Base-by-base conservation (phyloP, 2,329 filamentous ascomycete genomes). In the Verruconis gallopava region DNA sequence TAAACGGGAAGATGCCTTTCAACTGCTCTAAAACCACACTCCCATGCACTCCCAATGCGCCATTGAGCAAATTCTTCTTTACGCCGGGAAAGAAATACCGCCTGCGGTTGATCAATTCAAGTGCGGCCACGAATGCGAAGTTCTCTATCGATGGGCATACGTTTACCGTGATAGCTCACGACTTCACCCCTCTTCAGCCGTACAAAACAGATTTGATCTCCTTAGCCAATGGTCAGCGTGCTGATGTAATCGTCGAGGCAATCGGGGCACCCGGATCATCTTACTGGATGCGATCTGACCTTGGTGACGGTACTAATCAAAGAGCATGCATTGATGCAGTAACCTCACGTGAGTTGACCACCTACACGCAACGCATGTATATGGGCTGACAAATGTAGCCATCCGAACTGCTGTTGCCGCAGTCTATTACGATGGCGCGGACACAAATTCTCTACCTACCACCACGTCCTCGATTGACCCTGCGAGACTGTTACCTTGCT, bases 341-440 rank as follows among this genome's bases (percentile, higher is more conserved):
- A 30, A n/a, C 25, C 25, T 30, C n/a, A n/a, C 25, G n/a, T 30
- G 52, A 14, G 45, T 55, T 11, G 67, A 75, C 38, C 68, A 67
- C 3, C 52, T 67, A 42, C n/a, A n/a, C n/a, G n/a, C n/a, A n/a
- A n/a, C n/a, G n/a, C n/a, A n/a, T n/a, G n/a, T n/a, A n/a, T n/a
- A n/a, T n/a, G 51, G 68, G 2, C 62, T 60, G 11, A 52, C 51
- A 14, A 45, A 53, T 11, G 67, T 74, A 38, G 67, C 67, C 3
- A 21, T 32, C 9, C 25, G 28, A 20, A 51, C 67, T 40, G 77
- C 73, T 2, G 52, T 75, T 1, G 80, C 78, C 0, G 73, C 69
- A 6, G 66, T 85, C 39, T 79, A 79, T 60, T 85, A 84, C 55
- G 66, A 79, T 33, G 53, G 65, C 6, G 72, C 75, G 5, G 64